phyloP scores from a whole-genome alignment of 176 grass and related monocot species.

The Triticum dicoccoides region DNA sequence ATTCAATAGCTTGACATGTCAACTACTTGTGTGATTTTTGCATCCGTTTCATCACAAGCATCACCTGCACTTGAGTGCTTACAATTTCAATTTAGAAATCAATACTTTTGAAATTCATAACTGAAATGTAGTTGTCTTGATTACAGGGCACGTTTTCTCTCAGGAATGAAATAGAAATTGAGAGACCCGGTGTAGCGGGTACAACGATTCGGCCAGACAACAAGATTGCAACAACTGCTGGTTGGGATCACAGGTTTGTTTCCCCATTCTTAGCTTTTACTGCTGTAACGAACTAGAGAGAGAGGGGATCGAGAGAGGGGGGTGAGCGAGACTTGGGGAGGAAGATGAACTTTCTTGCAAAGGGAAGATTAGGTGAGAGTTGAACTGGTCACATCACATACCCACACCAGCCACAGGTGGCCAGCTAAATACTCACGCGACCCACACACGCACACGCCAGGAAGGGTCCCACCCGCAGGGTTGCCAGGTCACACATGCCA shows the following conservation, averaged over 20 bases:
- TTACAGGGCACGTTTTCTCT: constrained; percentile 54
- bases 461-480: too few species aligned
- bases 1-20: neutral
- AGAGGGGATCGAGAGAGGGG: too few species aligned
- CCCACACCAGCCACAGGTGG: too few species aligned
- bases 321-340: too few species aligned
- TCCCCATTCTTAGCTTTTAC: neutral
- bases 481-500: too few species aligned
- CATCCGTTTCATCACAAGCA: neutral
- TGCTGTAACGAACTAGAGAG: too few species aligned
- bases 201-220: constrained; percentile 71
- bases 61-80: neutral
- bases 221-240: constrained; percentile 85
- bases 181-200: constrained; percentile 55
- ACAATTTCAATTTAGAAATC: neutral
- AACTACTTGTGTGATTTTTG: constrained; percentile 8
- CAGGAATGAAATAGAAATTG: constrained; percentile 80
- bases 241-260: constrained; percentile 91
- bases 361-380: too few species aligned
- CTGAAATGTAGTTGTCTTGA: constrained; percentile 13
- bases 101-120: neutral
- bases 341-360: too few species aligned
- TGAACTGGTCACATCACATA: too few species aligned
- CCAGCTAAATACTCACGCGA: too few species aligned
- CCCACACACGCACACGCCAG: too few species aligned